Conservation (phyloP, 495 filamentous ascomycete genomes). For the Tuber melanosporum region DNA sequence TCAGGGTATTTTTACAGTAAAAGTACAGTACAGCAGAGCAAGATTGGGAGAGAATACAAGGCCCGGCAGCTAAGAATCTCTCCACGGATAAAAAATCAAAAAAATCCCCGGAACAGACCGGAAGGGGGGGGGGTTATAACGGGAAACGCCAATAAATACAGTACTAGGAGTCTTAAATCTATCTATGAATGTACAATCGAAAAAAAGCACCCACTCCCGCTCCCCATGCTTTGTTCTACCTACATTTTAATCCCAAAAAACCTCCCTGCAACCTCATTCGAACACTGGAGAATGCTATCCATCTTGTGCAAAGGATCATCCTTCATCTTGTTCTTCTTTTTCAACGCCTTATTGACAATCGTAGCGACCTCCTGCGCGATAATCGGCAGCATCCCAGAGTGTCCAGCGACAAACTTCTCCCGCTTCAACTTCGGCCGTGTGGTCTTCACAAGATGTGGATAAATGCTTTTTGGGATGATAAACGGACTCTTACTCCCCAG, state of each 20-base stretch:
- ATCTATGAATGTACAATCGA: not conserved
- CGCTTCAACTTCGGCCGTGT: not conserved
- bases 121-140: not conserved
- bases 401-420: constrained; percentile 13
- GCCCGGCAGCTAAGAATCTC: not conserved
- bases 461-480: constrained; percentile 7
- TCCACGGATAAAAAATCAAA: not conserved
- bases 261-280: not conserved
- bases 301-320: not conserved
- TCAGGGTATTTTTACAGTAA: not conserved
- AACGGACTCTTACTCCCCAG: constrained; percentile 14
- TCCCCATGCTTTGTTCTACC: not conserved
- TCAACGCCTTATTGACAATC: constrained; percentile 2
- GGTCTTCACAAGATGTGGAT: constrained; percentile 2
- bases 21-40: not conserved
- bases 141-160: not conserved
- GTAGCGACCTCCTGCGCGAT: constrained; percentile 9
- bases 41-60: not conserved
- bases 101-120: not conserved
- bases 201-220: not conserved
- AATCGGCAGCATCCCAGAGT: constrained; percentile 14
- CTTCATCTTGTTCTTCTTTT: not conserved
- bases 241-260: constrained; percentile 2
- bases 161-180: not conserved
- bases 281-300: not conserved